phyloP scores from a whole-genome alignment of 192 early-diverging fungal genomes.

The Chytriomyces sp. region DNA sequence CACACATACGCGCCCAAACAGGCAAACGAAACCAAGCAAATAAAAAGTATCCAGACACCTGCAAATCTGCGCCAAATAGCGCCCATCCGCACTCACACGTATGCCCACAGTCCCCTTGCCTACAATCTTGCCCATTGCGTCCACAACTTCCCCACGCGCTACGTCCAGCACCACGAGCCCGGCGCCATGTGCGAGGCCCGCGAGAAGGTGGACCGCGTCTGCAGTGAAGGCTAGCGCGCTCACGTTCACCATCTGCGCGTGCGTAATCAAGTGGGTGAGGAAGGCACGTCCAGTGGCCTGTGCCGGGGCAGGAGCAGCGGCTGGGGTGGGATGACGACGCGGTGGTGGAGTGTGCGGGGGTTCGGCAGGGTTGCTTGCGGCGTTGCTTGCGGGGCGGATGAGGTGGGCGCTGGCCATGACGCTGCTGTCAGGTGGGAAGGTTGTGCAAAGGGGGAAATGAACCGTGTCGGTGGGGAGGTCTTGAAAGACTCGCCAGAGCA shows the following conservation, averaged over 20 bases:
- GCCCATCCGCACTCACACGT: not conserved
- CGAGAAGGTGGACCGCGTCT: not conserved
- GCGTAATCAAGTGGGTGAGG: not conserved
- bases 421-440: conserved; percentile 4
- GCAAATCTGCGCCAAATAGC: conserved; percentile 18
- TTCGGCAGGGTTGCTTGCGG: not conserved
- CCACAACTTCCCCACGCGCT: not conserved
- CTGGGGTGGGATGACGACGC: not conserved
- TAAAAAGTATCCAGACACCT: not conserved
- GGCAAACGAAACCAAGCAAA: no score
- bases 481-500: conserved; percentile 16
- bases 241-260: not conserved
- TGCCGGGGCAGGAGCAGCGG: not conserved
- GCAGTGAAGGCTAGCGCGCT: not conserved
- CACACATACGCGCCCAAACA: no score
- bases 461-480: conserved; percentile 4
- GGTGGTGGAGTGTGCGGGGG: conserved; percentile 12
- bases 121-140: not conserved
- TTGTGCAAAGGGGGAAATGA: conserved; percentile 8
- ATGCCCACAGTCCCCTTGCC: conserved; percentile 1
- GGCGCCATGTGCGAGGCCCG: not conserved
- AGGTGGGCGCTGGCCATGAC: conserved; percentile 10
- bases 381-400: not conserved
- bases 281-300: conserved; percentile 6
- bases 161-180: conserved; percentile 2